Evolutionary conservation across 2,329 filamentous ascomycete species (phyloP).

Genomic region (Diaporthe citriasiana): DNA sequence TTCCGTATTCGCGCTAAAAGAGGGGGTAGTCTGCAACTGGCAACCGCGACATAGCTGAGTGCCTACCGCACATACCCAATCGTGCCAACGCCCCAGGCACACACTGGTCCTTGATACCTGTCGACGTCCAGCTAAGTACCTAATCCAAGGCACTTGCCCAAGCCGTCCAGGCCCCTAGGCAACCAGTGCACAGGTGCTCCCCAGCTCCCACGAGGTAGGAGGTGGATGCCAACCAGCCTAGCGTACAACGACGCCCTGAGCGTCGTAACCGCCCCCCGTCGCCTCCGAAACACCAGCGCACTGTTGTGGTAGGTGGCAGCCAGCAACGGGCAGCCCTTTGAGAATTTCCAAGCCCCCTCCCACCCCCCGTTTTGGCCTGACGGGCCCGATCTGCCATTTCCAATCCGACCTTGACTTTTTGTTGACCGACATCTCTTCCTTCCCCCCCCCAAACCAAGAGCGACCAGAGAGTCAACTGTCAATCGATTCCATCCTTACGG

Average conservation of each 20-base stretch:
- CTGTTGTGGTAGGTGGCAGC: constrained; percentile 30
- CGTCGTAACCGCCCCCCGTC: constrained; percentile 28
- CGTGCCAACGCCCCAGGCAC: too few relatives aligned
- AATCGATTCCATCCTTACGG: constrained; percentile 41
- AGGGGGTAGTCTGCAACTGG: constrained; percentile 30
- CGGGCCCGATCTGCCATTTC: constrained; percentile 39
- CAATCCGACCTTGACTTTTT: constrained; percentile 38
- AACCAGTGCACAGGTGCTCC: constrained; percentile 10
- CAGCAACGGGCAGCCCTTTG: constrained; percentile 34
- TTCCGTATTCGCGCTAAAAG: constrained; percentile 33
- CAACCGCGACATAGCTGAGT: constrained; percentile 13
- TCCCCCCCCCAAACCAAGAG: constrained; percentile 22
- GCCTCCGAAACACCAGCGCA: constrained; percentile 33
- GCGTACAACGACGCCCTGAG: constrained; percentile 9
- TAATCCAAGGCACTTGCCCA: neutral
- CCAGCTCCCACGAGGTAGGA: neutral
- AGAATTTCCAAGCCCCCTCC: constrained; percentile 27
- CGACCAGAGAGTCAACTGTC: constrained; percentile 39
- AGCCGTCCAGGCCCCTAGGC: constrained; percentile 13
- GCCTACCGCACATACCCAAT: too few relatives aligned
- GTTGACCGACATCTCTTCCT: constrained; percentile 38
- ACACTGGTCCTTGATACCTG: neutral
- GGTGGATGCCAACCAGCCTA: neutral
- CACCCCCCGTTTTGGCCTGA: constrained; percentile 29
- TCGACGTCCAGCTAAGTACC: neutral